Evolutionary conservation across 2,329 filamentous ascomycete genomes (phyloP).

Genomic region (Fusarium humuli): DNA sequence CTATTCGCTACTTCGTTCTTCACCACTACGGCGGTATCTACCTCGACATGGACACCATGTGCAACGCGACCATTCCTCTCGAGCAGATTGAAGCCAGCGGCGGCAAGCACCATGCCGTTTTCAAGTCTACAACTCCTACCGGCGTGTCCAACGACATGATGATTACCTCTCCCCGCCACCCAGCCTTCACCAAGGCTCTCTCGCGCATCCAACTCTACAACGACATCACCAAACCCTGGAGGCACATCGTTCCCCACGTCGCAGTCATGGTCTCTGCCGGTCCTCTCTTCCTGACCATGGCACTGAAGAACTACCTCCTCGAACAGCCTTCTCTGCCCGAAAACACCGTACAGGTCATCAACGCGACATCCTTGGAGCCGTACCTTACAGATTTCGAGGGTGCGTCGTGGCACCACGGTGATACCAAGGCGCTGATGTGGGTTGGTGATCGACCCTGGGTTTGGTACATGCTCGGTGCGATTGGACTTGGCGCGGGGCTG

Average conservation of each 20-base stretch:
- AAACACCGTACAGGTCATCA: conserved; percentile 46
- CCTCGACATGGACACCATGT: conserved; percentile 65
- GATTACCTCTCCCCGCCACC: conserved; percentile 77
- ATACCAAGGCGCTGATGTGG: conserved; percentile 62
- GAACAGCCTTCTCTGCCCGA: conserved; percentile 53
- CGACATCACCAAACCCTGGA: conserved; percentile 70
- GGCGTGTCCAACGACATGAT: conserved; percentile 86
- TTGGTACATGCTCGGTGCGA: conserved; percentile 48
- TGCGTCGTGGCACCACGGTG: conserved; percentile 60
- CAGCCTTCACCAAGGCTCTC: conserved; percentile 78
- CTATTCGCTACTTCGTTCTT: conserved; percentile 80
- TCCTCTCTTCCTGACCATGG: conserved; percentile 78
- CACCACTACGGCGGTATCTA: conserved; percentile 79
- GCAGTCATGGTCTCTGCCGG: conserved; percentile 85
- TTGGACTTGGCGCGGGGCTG: conserved; percentile 41
- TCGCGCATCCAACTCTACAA: conserved; percentile 72
- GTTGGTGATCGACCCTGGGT: conserved; percentile 53
- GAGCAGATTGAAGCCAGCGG: conserved; percentile 45
- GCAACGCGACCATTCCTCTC: conserved; percentile 47
- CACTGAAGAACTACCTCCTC: conserved; percentile 79
- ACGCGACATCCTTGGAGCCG: conserved; percentile 40
- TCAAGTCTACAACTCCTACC: conserved; percentile 72
- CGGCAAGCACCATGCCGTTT: conserved; percentile 44
- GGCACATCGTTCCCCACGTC: conserved; percentile 72
- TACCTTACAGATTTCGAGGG: conserved; percentile 55